A percentile compares a stretch with the other conserved stretches of the same genome.
Evolutionary conservation across 176 grass and related monocot species (phyloP).

Genomic region (Oryza coarctata): DNA sequence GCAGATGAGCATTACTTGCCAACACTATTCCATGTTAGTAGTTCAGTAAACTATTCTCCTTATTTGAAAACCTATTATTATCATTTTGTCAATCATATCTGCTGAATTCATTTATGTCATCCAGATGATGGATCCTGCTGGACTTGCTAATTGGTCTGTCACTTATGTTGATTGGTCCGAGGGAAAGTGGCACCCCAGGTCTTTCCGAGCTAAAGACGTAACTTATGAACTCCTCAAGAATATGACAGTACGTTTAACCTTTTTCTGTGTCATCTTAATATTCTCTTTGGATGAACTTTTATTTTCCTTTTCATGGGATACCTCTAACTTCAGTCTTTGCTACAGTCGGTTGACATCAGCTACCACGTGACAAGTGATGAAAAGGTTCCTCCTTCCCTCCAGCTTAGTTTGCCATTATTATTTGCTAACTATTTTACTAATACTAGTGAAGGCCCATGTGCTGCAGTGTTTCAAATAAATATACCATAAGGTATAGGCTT

Average conservation of each 20-base stretch:
- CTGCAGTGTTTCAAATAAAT: not conserved
- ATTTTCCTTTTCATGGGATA: not conserved
- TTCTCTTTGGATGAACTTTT: not conserved
- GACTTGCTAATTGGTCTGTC: slow-evolving; percentile 85
- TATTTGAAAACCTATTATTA: not conserved
- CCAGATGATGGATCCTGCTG: slow-evolving; percentile 80
- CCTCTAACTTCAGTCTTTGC: slow-evolving; percentile 19
- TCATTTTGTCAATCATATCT: not conserved
- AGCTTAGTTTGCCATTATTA: not conserved
- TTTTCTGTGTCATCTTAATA: not conserved
- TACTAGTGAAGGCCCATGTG: not conserved
- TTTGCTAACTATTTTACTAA: not conserved
- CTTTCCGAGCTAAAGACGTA: slow-evolving; percentile 67
- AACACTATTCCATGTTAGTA: slow-evolving; percentile 62
- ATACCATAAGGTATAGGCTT: no score
- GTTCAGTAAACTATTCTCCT: not conserved
- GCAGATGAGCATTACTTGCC: slow-evolving; percentile 91
- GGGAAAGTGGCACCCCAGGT: slow-evolving; percentile 90
- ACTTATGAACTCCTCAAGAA: slow-evolving; percentile 85
- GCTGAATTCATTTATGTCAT: slow-evolving; percentile 5
- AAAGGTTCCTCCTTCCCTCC: slow-evolving; percentile 33
- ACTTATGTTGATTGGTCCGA: slow-evolving; percentile 93
- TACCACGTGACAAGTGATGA: slow-evolving; percentile 73
- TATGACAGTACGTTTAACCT: slow-evolving; percentile 50
- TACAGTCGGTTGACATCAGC: slow-evolving; percentile 80